Conservation (phyloP, 345 rosid genomes). For the Heritiera fomes region DNA sequence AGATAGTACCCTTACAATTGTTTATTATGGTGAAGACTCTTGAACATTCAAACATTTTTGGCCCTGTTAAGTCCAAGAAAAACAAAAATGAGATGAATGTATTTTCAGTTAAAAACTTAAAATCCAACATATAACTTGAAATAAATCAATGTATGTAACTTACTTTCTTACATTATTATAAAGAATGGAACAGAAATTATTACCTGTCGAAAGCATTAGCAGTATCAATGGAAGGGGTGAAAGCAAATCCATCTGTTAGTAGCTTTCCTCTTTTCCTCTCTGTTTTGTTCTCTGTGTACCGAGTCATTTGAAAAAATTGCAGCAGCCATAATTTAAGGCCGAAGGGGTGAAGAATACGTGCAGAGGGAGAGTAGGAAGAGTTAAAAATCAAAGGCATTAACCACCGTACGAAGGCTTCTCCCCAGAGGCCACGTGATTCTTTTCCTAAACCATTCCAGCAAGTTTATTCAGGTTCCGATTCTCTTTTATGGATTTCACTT, state of each 20-base stretch:
- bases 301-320: neutral
- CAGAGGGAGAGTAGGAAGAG: slow-evolving; percentile 22
- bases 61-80: slow-evolving; percentile 35
- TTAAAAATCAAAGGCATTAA: neutral
- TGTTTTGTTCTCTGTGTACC: no score
- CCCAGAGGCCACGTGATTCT: slow-evolving; percentile 40
- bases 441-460: slow-evolving; percentile 44
- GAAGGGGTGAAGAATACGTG: slow-evolving; percentile 49
- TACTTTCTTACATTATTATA: no score
- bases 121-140: no score
- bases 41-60: slow-evolving; percentile 38
- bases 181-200: neutral
- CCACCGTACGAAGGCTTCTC: slow-evolving; percentile 7
- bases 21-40: slow-evolving; percentile 73
- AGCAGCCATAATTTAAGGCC: slow-evolving; percentile 25
- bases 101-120: no score
- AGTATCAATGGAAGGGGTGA: slow-evolving; percentile 34
- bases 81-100: neutral
- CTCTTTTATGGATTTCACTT: neutral
- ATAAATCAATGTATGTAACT: no score
- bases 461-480: slow-evolving; percentile 46
- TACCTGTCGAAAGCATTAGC: slow-evolving; percentile 48
- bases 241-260: slow-evolving; percentile 16
- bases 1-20: slow-evolving; percentile 60
- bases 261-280: neutral